A percentile compares a stretch with the other conserved stretches of the same genome.
Evolutionary conservation across 2,329 filamentous ascomycete genomes (phyloP).

Genomic region (Aspergillus phoenicis): DNA sequence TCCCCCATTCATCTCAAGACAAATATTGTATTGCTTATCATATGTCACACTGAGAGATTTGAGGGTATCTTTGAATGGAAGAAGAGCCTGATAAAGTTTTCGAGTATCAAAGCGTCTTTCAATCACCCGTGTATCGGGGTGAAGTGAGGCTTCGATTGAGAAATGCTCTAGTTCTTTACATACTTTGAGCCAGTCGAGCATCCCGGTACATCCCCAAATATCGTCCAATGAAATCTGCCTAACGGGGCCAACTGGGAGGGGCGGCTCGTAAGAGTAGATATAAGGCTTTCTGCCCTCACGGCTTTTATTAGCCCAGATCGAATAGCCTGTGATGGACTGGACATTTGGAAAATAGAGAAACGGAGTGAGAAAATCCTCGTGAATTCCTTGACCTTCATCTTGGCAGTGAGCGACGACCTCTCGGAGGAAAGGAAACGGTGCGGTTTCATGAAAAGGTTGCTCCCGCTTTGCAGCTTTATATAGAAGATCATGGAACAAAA

Average conservation of each 20-base stretch:
- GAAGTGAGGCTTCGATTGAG: not conserved
- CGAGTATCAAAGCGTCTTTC: not conserved
- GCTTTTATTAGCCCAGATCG: not conserved
- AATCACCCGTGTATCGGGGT: too few relatives aligned
- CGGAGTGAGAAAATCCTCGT: not conserved
- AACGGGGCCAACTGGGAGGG: not conserved
- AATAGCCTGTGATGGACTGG: not conserved
- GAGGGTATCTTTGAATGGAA: not conserved
- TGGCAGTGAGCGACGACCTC: not conserved
- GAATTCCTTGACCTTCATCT: not conserved
- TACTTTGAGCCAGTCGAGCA: not conserved
- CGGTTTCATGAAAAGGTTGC: not conserved
- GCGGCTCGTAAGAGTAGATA: too few relatives aligned
- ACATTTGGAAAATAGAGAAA: slow-evolving; percentile 8
- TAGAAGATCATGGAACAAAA: not conserved
- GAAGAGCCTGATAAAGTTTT: not conserved
- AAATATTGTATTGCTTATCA: not conserved
- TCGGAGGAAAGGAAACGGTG: not conserved
- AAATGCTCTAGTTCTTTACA: not conserved
- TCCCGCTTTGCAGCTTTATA: not conserved
- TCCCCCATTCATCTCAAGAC: not conserved
- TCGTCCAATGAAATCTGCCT: not conserved
- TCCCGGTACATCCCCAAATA: not conserved
- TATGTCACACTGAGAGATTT: not conserved
- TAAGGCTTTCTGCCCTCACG: too few relatives aligned